Evolutionary conservation across 2,329 filamentous ascomycete species (phyloP).

Genomic region (Coniella vitis): DNA sequence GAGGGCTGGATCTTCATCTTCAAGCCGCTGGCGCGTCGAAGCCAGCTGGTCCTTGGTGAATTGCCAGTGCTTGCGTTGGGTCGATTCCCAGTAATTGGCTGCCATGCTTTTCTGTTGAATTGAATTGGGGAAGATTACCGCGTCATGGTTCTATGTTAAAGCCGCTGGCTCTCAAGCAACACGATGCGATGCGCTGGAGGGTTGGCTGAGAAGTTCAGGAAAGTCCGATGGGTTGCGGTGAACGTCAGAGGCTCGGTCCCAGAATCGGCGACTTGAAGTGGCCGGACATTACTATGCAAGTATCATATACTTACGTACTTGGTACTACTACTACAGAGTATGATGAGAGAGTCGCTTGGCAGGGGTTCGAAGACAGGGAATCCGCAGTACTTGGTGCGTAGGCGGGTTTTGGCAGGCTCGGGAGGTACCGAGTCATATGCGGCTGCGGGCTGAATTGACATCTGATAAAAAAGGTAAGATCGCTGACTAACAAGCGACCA

Average conservation of each 20-base stretch:
- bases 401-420: too few relatives aligned
- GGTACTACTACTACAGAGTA: too few relatives aligned
- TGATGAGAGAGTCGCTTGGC: too few relatives aligned
- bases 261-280: not conserved
- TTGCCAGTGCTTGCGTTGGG: slow-evolving; percentile 83
- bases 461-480: too few relatives aligned
- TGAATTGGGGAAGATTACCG: not conserved
- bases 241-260: slow-evolving; percentile 20
- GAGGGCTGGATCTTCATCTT: slow-evolving; percentile 66
- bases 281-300: too few relatives aligned
- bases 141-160: slow-evolving; percentile 1
- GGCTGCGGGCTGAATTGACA: too few relatives aligned
- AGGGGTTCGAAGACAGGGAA: too few relatives aligned
- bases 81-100: slow-evolving; percentile 94
- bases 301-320: too few relatives aligned
- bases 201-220: not conserved
- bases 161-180: not conserved
- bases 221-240: not conserved
- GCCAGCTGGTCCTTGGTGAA: slow-evolving; percentile 78
- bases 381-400: too few relatives aligned
- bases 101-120: slow-evolving; percentile 54
- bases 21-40: slow-evolving; percentile 67
- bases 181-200: not conserved
- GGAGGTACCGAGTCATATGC: too few relatives aligned
- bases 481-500: too few relatives aligned